phyloP scores from a whole-genome alignment of 1,284 basidiomycete genomes.

The Meira nashicola region DNA sequence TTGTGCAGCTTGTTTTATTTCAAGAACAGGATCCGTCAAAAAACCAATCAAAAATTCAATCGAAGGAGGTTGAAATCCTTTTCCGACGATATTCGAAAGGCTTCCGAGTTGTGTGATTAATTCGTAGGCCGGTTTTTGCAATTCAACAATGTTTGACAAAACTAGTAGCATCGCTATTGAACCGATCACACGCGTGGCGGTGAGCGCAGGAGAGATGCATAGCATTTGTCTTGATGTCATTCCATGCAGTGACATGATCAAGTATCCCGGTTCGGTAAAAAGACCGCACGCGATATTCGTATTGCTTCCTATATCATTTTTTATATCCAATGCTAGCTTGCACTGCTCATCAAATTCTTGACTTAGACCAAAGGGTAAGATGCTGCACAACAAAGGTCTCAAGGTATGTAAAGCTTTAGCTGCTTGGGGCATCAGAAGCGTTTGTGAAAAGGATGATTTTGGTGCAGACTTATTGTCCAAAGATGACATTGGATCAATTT shows the following conservation, averaged over 20 bases:
- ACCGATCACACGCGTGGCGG: constrained; percentile 2
- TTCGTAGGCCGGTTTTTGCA: constrained; percentile 37
- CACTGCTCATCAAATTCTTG: background rate
- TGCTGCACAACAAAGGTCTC: background rate
- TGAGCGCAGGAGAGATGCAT: background rate
- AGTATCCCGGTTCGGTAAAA: background rate
- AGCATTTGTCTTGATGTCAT: background rate
- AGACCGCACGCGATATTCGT: background rate
- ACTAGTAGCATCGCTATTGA: constrained; percentile 7
- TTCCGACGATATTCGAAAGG: background rate
- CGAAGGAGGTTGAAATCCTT: constrained; percentile 55
- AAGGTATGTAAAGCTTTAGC: background rate
- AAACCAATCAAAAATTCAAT: background rate
- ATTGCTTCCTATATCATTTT: background rate
- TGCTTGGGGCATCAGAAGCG: background rate
- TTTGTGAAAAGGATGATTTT: constrained; percentile 35
- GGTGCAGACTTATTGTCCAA: background rate
- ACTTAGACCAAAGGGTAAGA: background rate
- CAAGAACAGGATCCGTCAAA: background rate
- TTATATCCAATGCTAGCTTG: background rate
- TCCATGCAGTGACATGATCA: background rate
- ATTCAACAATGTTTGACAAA: background rate
- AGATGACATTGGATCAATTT: background rate
- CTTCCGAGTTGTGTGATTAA: background rate
- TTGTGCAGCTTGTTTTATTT: constrained; percentile 18